Conservation (phyloP, 495 filamentous ascomycete genomes). For the Penicillium cataractarum region DNA sequence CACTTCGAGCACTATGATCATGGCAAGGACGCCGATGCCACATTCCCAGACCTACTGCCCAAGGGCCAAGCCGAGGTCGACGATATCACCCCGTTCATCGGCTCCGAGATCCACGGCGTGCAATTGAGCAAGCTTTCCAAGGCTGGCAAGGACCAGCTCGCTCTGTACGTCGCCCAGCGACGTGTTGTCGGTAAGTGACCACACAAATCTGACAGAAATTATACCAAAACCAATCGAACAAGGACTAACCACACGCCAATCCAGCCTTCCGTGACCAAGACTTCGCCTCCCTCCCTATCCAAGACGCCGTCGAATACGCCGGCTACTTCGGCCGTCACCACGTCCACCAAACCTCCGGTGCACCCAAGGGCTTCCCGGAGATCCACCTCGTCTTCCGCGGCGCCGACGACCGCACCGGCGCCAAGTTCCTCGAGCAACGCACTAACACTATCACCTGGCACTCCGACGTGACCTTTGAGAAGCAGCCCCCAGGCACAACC, state of each 20-base stretch:
- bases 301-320: slow-evolving; percentile 57
- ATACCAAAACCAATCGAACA: neutral
- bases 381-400: slow-evolving; percentile 65
- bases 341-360: slow-evolving; percentile 64
- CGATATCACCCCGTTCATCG: slow-evolving; percentile 59
- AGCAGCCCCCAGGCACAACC: slow-evolving; percentile 67
- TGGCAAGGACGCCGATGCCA: slow-evolving; percentile 54
- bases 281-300: slow-evolving; percentile 59
- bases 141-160: slow-evolving; percentile 59
- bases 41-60: slow-evolving; percentile 55
- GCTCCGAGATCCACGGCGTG: slow-evolving; percentile 57
- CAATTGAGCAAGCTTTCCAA: slow-evolving; percentile 58
- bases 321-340: slow-evolving; percentile 66
- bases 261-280: slow-evolving; percentile 64
- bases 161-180: slow-evolving; percentile 59
- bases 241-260: neutral
- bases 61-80: slow-evolving; percentile 43
- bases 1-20: slow-evolving; percentile 53
- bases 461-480: slow-evolving; percentile 66
- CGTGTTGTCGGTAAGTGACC: slow-evolving; percentile 54
- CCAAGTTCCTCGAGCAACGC: slow-evolving; percentile 54
- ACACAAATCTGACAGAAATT: neutral
- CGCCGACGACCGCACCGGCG: slow-evolving; percentile 52
- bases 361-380: slow-evolving; percentile 61
- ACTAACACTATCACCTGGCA: slow-evolving; percentile 67